These are phyloP conservation scores for Remersonia thermophila DNA, from an alignment of 2,329 filamentous ascomycete species.

Conservation along the genomic window DNA sequence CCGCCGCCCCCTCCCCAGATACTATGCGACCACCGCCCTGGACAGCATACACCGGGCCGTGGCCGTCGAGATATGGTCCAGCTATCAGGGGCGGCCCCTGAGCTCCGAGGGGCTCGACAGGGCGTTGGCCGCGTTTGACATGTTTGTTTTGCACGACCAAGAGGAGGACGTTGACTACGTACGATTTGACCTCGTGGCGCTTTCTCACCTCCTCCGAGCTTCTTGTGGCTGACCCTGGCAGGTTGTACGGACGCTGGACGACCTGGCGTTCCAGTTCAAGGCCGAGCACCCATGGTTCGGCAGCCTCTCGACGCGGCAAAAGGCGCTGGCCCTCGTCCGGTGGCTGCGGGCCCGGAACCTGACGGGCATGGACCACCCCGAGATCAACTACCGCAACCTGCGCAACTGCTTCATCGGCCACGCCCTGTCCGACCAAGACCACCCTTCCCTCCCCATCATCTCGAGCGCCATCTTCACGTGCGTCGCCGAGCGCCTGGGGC, in stretches of 20 bases:
- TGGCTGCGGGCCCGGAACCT: constrained; percentile 61
- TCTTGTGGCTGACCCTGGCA: too few relatives aligned
- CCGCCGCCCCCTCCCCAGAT: constrained; percentile 44
- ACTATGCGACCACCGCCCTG: constrained; percentile 62
- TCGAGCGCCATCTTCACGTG: constrained; percentile 79
- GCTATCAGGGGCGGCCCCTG: constrained; percentile 30
- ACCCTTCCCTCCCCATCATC: constrained; percentile 75
- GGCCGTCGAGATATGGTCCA: constrained; percentile 66
- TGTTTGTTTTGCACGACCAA: constrained; percentile 69
- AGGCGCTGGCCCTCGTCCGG: constrained; percentile 53
- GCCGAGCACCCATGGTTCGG: constrained; percentile 39
- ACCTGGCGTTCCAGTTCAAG: constrained; percentile 45
- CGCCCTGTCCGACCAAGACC: constrained; percentile 57
- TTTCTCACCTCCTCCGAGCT: too few relatives aligned
- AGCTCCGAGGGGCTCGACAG: constrained; percentile 45
- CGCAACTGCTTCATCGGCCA: constrained; percentile 82
- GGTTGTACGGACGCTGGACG: constrained; percentile 41
- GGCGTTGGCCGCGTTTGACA: constrained; percentile 71
- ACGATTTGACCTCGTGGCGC: too few relatives aligned
- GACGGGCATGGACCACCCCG: constrained; percentile 54
- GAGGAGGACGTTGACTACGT: constrained; percentile 65
- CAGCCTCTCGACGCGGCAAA: constrained; percentile 48
- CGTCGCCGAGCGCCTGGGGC: constrained; percentile 58
- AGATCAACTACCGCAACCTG: constrained; percentile 61
- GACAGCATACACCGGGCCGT: constrained; percentile 69